phyloP scores from a whole-genome alignment of 208 protist genomes.

The Trypanosoma theileri region DNA sequence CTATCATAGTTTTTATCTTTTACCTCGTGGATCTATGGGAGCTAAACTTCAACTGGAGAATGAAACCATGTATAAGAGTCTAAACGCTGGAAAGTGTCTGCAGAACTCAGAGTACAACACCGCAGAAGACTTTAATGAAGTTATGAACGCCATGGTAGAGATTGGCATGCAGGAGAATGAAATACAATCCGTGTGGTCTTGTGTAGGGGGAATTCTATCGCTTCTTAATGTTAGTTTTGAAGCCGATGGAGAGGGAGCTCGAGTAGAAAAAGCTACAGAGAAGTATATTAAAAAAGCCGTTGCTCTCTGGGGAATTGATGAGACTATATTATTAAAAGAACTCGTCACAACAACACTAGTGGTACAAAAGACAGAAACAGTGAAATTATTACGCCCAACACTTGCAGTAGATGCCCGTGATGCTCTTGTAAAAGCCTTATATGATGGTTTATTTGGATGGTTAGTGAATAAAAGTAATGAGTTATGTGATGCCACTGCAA shows the following conservation, averaged over 20 bases:
- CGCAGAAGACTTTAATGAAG: conserved; percentile 28
- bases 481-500: conserved; percentile 13
- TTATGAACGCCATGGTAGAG: conserved; percentile 40
- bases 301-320: conserved; percentile 33
- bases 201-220: conserved; percentile 54
- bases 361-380: conserved; percentile 19
- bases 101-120: conserved; percentile 36
- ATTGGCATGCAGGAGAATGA: conserved; percentile 55
- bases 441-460: conserved; percentile 46
- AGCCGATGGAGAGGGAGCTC: conserved; percentile 20
- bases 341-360: conserved; percentile 37
- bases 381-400: conserved; percentile 23
- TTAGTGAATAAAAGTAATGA: conserved; percentile 37
- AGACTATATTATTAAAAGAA: conserved; percentile 24
- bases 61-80: conserved; percentile 25
- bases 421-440: conserved; percentile 49
- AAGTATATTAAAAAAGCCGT: conserved; percentile 22
- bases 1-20: conserved; percentile 92
- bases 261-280: conserved; percentile 13
- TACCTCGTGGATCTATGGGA: conserved; percentile 29
- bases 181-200: conserved; percentile 35
- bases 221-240: conserved; percentile 77
- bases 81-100: conserved; percentile 32
- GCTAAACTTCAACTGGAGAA: conserved; percentile 15
- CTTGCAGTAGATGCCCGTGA: conserved; percentile 56